Conservation (phyloP, 306 rosid species). For the Acacia confusa region DNA sequence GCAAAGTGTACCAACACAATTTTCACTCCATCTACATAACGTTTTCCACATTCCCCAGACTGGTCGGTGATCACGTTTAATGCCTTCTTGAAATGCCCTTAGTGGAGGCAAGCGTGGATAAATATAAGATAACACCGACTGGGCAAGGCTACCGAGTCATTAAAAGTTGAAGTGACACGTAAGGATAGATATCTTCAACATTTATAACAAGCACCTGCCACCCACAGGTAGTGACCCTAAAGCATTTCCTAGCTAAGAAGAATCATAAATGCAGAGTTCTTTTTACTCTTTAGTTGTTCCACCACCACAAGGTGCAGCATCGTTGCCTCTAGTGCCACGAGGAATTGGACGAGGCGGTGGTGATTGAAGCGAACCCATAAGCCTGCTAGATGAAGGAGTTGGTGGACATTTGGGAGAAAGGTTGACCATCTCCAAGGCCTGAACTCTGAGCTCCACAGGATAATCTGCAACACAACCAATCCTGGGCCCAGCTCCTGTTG, state of each 20-base stretch:
- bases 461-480: constrained; percentile 95
- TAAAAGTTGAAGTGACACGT: constrained; percentile 33
- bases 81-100: not conserved
- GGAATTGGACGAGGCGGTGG: constrained; percentile 37
- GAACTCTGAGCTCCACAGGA: constrained; percentile 72
- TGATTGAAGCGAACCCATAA: constrained; percentile 37
- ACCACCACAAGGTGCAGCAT: constrained; percentile 28
- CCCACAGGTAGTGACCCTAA: not conserved
- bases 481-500: constrained; percentile 96
- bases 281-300: constrained; percentile 23
- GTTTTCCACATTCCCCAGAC: not conserved
- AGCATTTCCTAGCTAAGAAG: not conserved
- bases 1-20: not conserved
- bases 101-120: constrained; percentile 20
- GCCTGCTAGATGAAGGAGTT: constrained; percentile 47
- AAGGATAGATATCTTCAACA: constrained; percentile 20
- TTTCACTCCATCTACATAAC: not conserved
- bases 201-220: constrained; percentile 29
- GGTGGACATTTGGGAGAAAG: constrained; percentile 67
- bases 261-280: constrained; percentile 12
- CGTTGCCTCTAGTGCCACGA: not conserved
- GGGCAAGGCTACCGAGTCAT: constrained; percentile 22
- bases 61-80: not conserved
- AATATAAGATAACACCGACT: constrained; percentile 14
- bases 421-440: constrained; percentile 81